These are phyloP conservation scores for Prunella vulgaris DNA, from an alignment of 257 asterid genomes.

Conservation along the genomic window DNA sequence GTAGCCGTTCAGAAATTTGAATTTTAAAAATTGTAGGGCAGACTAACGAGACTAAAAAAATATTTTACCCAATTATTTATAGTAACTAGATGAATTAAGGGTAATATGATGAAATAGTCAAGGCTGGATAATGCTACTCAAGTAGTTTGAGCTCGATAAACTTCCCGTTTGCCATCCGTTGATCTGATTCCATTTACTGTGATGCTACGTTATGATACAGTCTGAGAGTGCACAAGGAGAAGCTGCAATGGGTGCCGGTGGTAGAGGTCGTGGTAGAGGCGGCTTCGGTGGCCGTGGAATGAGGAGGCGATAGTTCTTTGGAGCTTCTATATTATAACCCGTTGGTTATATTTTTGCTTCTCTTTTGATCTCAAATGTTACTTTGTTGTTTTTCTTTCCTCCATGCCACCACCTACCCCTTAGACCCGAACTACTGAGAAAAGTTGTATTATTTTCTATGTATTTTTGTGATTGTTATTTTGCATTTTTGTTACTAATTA, in stretches of 20 bases:
- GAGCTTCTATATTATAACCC: neutral
- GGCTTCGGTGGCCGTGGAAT: conserved; percentile 80
- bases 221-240: conserved; percentile 99
- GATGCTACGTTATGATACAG: conserved; percentile 30
- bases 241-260: conserved; percentile 71
- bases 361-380: neutral
- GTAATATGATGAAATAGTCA: neutral
- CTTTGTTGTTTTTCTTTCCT: neutral
- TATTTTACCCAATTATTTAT: neutral
- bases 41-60: neutral
- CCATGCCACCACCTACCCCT: neutral
- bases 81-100: neutral
- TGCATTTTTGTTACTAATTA: neutral
- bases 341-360: neutral
- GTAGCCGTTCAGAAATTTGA: no score
- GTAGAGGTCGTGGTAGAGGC: conserved; percentile 53
- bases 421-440: neutral
- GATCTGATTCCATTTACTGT: neutral
- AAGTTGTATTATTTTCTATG: neutral
- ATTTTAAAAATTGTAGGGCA: no score
- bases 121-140: neutral
- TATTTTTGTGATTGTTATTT: neutral
- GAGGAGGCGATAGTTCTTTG: conserved; percentile 50
- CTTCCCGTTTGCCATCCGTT: neutral
- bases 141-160: neutral